These are phyloP conservation scores for Nothomitra cinnamomea DNA, from an alignment of 2,329 filamentous ascomycete genomes.

Conservation along the genomic window DNA sequence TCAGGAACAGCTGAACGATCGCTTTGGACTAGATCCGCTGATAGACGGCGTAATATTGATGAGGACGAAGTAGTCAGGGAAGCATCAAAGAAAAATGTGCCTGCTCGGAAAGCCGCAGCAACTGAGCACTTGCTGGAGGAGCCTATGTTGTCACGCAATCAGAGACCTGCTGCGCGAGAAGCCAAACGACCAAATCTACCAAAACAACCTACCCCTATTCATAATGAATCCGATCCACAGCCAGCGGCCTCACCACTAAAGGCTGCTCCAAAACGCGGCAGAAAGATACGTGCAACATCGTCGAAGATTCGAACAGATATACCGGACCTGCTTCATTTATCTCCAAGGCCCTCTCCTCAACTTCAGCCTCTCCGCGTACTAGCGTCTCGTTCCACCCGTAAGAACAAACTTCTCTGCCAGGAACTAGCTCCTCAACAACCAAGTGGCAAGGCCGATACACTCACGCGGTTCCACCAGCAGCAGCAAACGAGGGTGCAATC, in stretches of 20 bases:
- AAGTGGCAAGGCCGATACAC: background rate
- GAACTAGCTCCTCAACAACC: background rate
- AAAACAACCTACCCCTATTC: background rate
- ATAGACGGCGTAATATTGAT: background rate
- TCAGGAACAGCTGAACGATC: too few relatives aligned
- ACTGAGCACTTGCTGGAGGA: background rate
- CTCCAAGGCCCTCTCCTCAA: slow-evolving; percentile 32
- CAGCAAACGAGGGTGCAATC: background rate
- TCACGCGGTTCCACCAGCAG: background rate
- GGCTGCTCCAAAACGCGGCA: slow-evolving; percentile 9
- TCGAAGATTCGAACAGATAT: slow-evolving; percentile 19
- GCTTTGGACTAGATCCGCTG: background rate
- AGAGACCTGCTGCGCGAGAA: background rate
- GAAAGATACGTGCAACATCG: background rate
- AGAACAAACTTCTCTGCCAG: background rate
- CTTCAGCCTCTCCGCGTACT: slow-evolving; percentile 26
- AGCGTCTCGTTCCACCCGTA: slow-evolving; percentile 6
- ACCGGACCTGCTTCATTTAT: slow-evolving; percentile 33
- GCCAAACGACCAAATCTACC: background rate
- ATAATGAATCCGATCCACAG: background rate
- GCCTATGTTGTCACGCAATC: too few relatives aligned
- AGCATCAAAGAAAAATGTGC: background rate
- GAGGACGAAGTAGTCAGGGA: background rate
- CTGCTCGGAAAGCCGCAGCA: too few relatives aligned
- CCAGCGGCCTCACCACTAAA: background rate